Conservation (phyloP, 2,329 filamentous ascomycete genomes). For the Paracoccidioides brasiliensis region DNA sequence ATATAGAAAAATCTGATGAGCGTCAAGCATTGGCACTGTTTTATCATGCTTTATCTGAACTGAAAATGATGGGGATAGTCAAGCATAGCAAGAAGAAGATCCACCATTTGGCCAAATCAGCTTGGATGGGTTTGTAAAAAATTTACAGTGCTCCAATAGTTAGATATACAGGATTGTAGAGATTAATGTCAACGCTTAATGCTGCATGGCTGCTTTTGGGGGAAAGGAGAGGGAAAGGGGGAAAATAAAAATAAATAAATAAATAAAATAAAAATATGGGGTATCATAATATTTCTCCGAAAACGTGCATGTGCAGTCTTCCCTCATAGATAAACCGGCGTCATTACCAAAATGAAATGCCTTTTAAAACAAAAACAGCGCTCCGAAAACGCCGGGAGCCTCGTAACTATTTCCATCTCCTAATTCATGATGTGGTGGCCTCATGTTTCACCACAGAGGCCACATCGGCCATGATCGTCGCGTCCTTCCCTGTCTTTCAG, state of each 20-base stretch:
- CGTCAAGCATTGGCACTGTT: constrained; percentile 53
- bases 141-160: constrained; percentile 3
- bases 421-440: not conserved
- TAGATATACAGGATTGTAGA: not conserved
- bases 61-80: constrained; percentile 74
- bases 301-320: not conserved
- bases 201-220: not conserved
- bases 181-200: not conserved
- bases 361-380: not conserved
- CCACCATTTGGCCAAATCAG: constrained; percentile 78
- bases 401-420: not conserved
- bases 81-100: constrained; percentile 83
- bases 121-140: constrained; percentile 51
- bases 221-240: not conserved
- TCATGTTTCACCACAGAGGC: constrained; percentile 3
- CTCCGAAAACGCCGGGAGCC: not conserved
- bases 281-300: not conserved
- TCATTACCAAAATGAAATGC: not conserved
- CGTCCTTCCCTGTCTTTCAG: constrained; percentile 4
- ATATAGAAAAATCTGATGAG: constrained; percentile 20
- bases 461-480: constrained; percentile 3
- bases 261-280: not conserved
- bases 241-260: too few relatives aligned
- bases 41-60: constrained; percentile 71
- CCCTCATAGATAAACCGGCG: not conserved